Evolutionary conservation across 192 early-diverging fungal species (phyloP).

Genomic region (Geosiphon pyriformis): DNA sequence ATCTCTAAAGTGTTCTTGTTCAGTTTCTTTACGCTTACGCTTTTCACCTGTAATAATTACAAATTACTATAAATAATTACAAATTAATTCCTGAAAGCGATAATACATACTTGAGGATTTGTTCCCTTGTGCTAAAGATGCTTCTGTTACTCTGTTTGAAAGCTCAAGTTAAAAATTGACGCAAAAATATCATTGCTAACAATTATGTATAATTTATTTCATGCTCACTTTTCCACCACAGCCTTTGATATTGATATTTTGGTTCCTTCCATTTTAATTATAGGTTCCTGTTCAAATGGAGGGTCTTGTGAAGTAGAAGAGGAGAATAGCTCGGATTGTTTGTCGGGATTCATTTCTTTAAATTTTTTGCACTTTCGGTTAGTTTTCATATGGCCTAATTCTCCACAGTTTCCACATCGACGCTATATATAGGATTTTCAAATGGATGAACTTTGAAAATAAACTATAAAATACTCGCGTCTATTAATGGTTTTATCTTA

Average conservation of each 20-base stretch:
- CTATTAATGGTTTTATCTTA: background rate
- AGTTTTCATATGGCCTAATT: conserved; percentile 83
- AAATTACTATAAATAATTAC: too few relatives aligned
- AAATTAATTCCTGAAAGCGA: too few relatives aligned
- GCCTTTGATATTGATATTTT: conserved; percentile 21
- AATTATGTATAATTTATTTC: too few relatives aligned
- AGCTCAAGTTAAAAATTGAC: too few relatives aligned
- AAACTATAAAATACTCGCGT: background rate
- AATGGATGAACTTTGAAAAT: background rate
- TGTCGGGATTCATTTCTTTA: conserved; percentile 23
- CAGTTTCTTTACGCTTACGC: too few relatives aligned
- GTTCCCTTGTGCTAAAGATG: too few relatives aligned
- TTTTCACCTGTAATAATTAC: too few relatives aligned
- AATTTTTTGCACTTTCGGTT: conserved; percentile 70
- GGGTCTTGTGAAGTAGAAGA: conserved; percentile 29
- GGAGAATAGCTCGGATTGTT: background rate
- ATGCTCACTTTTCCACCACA: background rate
- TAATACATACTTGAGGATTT: too few relatives aligned
- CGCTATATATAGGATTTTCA: conserved; percentile 35
- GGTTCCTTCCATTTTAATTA: conserved; percentile 29
- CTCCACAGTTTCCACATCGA: conserved; percentile 74
- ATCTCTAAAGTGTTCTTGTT: too few relatives aligned
- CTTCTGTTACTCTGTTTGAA: too few relatives aligned
- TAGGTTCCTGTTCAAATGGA: conserved; percentile 19
- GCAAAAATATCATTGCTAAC: too few relatives aligned